Evolutionary conservation across 1,139 yeast species (phyloP), one percentile per base, ranked within the genome.

Genomic region (Kurtzmaniella natalensis): DNA sequence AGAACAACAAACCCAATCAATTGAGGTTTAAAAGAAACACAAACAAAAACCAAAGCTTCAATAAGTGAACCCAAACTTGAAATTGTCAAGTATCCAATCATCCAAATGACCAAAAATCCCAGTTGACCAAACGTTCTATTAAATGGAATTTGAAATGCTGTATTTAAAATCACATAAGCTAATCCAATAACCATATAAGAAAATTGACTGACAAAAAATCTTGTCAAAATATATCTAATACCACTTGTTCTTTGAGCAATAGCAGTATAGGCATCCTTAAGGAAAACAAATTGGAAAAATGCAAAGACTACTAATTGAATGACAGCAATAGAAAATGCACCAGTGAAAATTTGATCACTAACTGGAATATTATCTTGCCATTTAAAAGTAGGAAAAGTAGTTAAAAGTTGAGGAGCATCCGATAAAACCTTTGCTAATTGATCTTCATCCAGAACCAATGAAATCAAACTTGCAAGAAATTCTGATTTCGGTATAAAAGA

Each of bases 51-150:
- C 30, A 61, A 50, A 24, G 63, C 61, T 47, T 74, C 78, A 39
- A 71, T 69, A 9, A 70, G 55, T 20, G 76, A 70, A 21, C 80
- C 81, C 32, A 72, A 59, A 0, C 78, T 70, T 1, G 72, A 57
- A 65, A 72, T 70, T 7, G 68, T 53, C 37, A 74, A 49, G 44
- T 50, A 74, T 0, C 66, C 57, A 36, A 65, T 46, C 47, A 61
- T 50, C 79, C 79, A 74, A 31, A 58, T 47, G 5, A 73, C 75
- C 20, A 73, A 57, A 47, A 73, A 72, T 1, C 78, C 78, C 37
- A 70, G 63, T 9, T 48, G 42, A 32, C 78, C 77, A 32, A 71
- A 59, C 0, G 70, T 48, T 7, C 43, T 49, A 18, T 37, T 39
- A 40, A 51, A 53, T 7, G 48, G 41, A 35, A 72, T 51, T 24